Evolutionary conservation across 1,139 yeast species (phyloP), one percentile per base, ranked within the genome.

Genomic region (Candida gigantensis): DNA sequence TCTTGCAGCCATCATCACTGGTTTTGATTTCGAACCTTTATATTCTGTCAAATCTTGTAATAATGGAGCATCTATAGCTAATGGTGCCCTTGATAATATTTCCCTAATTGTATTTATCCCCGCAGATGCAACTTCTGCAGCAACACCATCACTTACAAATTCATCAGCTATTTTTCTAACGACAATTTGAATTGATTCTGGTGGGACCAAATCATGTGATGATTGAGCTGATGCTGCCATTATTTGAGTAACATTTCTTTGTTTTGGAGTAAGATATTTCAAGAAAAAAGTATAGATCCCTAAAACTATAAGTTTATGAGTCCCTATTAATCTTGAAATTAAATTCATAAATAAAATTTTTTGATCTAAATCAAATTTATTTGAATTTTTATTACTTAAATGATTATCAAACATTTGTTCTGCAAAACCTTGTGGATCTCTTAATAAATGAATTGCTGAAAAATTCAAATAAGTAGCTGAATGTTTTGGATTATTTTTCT

Each of bases 341-440:
- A 92, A 73, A 56, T 87, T 92, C 84, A 92, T 79, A 46, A 92
- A 78, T 45, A 87, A 74, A 46, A 92, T 86, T 53, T 87, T 89
- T 58, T 90, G 97, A 43, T 92, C 97, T 53, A 92, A 68, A 54
- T 81, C 82, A 53, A 86, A 83, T 51, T 77, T 81, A 52, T 76
- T 76, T 30, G 81, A 67, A 46, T 73, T 79, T 49, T 84, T 84
- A 36, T 82, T 77, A 38, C 84, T 73, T 42, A 92, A 66, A 57
- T 89, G 95, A 35, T 69, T 77, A 20, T 77, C 75, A 54, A 81
- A 92, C 40, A 92, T 66, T 44, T 72, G 76, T 50, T 92, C 98
- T 5, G 97, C 96, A 65, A 92, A 92, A 5, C 96, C 96, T 61
- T 94, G 99, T 9, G 99, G 98, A 57, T 92, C 98, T 58, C 97